These are phyloP conservation scores for Scheffersomyces lignicola DNA, from an alignment of 1,139 yeast species.

Conservation along the genomic window DNA sequence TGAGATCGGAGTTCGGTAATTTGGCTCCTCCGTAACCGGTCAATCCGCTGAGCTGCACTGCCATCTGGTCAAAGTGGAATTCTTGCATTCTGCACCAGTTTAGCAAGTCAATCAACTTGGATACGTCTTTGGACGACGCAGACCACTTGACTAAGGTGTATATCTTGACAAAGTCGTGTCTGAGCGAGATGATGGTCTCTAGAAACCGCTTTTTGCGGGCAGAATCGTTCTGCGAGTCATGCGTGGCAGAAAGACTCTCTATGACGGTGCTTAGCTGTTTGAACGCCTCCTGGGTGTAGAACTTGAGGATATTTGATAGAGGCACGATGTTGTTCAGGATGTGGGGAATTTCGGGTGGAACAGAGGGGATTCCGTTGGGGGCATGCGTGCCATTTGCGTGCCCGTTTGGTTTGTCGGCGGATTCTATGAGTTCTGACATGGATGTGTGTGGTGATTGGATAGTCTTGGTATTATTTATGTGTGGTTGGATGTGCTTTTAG, in stretches of 20 bases:
- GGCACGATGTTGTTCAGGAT: constrained; percentile 71
- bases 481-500: too few relatives aligned
- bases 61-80: constrained; percentile 63
- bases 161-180: constrained; percentile 81
- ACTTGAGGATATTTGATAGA: constrained; percentile 55
- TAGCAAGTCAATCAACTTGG: constrained; percentile 75
- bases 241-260: constrained; percentile 51
- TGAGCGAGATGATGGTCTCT: constrained; percentile 62
- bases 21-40: constrained; percentile 81
- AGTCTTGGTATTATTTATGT: too few relatives aligned
- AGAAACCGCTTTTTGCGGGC: constrained; percentile 67
- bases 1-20: constrained; percentile 83
- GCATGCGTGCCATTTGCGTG: too few relatives aligned
- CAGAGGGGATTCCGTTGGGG: too few relatives aligned
- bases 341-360: constrained; percentile 63
- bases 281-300: constrained; percentile 63
- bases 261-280: constrained; percentile 62
- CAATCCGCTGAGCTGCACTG: constrained; percentile 51
- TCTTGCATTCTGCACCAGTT: constrained; percentile 82
- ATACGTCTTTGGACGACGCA: constrained; percentile 65
- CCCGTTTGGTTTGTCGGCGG: too few relatives aligned
- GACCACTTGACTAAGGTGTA: constrained; percentile 92
- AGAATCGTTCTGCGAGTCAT: constrained; percentile 50
- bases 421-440: too few relatives aligned
- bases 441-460: too few relatives aligned